Conservation (phyloP, 208 protist species). For the Acanthamoeba divionensis region DNA sequence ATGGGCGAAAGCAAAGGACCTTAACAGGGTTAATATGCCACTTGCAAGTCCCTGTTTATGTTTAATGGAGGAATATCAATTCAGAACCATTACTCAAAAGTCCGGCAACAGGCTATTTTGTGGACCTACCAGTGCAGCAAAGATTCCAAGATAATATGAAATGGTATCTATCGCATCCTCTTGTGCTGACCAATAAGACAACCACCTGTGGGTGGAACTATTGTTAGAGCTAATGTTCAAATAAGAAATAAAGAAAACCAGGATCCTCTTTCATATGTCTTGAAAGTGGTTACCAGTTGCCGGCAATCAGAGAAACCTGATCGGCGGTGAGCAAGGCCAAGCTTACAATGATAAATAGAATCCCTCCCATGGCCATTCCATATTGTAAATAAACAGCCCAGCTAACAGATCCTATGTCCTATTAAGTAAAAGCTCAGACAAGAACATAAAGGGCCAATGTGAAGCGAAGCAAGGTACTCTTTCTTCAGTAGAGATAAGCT, state of each 20-base stretch:
- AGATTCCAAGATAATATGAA: constrained; percentile 53
- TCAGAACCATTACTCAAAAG: too few species aligned
- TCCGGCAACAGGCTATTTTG: background rate
- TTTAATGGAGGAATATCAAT: too few species aligned
- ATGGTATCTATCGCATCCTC: background rate
- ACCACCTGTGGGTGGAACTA: background rate
- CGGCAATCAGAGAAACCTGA: background rate
- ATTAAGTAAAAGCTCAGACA: too few species aligned
- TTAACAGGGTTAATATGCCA: too few species aligned
- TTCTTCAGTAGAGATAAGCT: constrained; percentile 23
- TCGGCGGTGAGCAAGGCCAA: background rate
- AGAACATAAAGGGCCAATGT: too few species aligned
- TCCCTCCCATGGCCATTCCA: background rate
- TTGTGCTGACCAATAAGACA: constrained; percentile 33
- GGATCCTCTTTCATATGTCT: background rate
- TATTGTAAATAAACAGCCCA: constrained; percentile 14
- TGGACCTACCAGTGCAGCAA: background rate
- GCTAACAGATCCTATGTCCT: background rate
- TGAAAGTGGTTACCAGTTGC: background rate
- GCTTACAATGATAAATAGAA: background rate
- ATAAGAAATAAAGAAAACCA: background rate
- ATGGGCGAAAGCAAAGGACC: background rate
- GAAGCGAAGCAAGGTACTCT: too few species aligned
- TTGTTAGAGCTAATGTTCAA: background rate
- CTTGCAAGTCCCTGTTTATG: too few species aligned